Percentiles rank a stretch among this genome's conserved stretches.
Conservation (phyloP, 768 basidiomycete genomes). For the Kwoniella heveanensis region DNA sequence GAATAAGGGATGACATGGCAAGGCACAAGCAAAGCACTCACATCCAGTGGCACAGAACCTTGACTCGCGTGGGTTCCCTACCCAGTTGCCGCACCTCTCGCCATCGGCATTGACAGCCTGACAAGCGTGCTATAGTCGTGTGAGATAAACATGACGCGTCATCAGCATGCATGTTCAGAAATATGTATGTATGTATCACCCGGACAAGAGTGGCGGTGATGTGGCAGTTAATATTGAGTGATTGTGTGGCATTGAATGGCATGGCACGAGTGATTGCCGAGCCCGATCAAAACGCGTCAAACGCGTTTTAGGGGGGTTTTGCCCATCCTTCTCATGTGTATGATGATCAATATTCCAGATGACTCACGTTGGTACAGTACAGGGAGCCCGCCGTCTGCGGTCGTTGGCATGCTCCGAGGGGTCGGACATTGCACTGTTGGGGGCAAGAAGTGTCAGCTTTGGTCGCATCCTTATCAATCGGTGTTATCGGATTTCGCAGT, state of each 20-base stretch:
- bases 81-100: constrained; percentile 22
- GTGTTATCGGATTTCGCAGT: background rate
- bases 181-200: background rate
- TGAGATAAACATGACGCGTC: background rate
- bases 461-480: background rate
- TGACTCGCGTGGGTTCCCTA: constrained; percentile 1
- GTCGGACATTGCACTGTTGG: constrained; percentile 24
- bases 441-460: constrained; percentile 1
- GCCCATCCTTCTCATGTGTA: background rate
- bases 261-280: background rate
- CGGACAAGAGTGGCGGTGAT: background rate
- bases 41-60: constrained; percentile 25
- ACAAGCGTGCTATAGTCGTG: constrained; percentile 23
- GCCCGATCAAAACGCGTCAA: constrained; percentile 4
- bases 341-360: background rate
- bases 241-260: background rate
- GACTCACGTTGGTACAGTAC: constrained; percentile 25
- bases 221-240: background rate
- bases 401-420: constrained; percentile 21
- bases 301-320: constrained; percentile 1
- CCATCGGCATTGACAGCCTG: constrained; percentile 27
- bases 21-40: constrained; percentile 4
- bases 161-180: constrained; percentile 3
- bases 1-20: background rate
- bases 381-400: constrained; percentile 14